Evolutionary conservation across 768 basidiomycete genomes (phyloP), one percentile per base, ranked within the genome.

Genomic region (Lanmaoa pseudosensibilis): DNA sequence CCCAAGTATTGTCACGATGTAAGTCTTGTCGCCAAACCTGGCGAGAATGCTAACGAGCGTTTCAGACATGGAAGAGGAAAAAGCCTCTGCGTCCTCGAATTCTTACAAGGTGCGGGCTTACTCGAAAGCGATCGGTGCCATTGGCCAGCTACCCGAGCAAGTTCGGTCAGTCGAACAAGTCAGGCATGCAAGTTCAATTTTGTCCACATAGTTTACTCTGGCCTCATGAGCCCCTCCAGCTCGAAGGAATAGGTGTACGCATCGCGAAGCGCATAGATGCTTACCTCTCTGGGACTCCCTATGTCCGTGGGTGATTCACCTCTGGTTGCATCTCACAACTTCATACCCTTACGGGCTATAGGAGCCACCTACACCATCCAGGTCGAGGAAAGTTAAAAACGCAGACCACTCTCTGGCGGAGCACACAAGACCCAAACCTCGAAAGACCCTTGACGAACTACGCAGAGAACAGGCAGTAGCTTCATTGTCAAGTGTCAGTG

Each of bases 41-140:
- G 36, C 23, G 3, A 11, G 8, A 15, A 43, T 44, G 25, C 55
- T 60, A 10, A 57, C 34, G 36, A 27, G 27, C 49, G 38, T 33
- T 23, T 25, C 43, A 63, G 83, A 77, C 64, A 74, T 76, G 66
- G 65, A 76, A 45, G 74, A 76, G 18, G 83, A 83, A 58, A 70
- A 74, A n/a, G 46, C 60, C 8, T 72, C 71, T 13, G 36, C 62
- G 4, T 54, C 63, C 21, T 54, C 70, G n/a, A 84, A 83, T 56
- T 56, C 57, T 5, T 83, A 74, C 72, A 83, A 81, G 71, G 67
- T 83, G 18, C 74, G 75, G 51, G 80, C 83, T 21, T 84, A 80
- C 59, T 68, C 70, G 43, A 75, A 68, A 54, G 83, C 83, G 4
- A 81, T 85, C 51, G 69, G 67, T 9, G 70, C 69, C 32, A 73